These are phyloP conservation scores for Paxillus ammoniavirescens DNA, from an alignment of 768 basidiomycete genomes.

Conservation along the genomic window DNA sequence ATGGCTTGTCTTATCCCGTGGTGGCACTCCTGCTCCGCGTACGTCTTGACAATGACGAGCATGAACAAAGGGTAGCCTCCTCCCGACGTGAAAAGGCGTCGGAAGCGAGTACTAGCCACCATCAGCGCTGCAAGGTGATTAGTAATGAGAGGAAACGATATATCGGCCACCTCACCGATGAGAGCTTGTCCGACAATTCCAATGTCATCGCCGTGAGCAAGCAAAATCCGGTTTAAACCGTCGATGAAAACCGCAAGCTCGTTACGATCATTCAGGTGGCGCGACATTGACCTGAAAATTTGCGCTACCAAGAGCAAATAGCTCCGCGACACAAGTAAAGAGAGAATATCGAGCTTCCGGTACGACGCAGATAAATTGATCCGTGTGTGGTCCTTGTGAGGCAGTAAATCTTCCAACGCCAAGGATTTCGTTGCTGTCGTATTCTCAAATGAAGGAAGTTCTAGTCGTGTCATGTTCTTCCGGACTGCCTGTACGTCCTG, in stretches of 20 bases:
- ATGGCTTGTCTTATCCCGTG: constrained; percentile 62
- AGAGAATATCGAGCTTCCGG: constrained; percentile 41
- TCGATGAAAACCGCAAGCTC: constrained; percentile 68
- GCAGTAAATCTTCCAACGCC: constrained; percentile 49
- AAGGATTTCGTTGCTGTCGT: constrained; percentile 29
- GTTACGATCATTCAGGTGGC: constrained; percentile 66
- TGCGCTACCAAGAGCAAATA: constrained; percentile 67
- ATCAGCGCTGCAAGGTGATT: constrained; percentile 54
- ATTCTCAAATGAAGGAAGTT: constrained; percentile 48
- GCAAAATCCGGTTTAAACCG: constrained; percentile 66
- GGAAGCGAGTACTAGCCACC: constrained; percentile 75
- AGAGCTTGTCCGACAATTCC: constrained; percentile 75
- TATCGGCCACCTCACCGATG: constrained; percentile 50
- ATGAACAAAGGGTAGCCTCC: constrained; percentile 76
- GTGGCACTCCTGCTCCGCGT: constrained; percentile 58
- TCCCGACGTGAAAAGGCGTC: constrained; percentile 70
- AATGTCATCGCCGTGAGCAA: constrained; percentile 68
- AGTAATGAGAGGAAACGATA: not conserved
- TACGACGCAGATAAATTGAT: constrained; percentile 9
- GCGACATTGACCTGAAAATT: constrained; percentile 68
- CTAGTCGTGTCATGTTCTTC: constrained; percentile 61
- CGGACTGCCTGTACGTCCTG: constrained; percentile 69
- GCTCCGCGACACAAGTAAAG: constrained; percentile 63
- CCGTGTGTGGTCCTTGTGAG: constrained; percentile 25
- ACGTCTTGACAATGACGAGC: constrained; percentile 68